A percentile compares a stretch with the other conserved stretches of the same genome.
These are phyloP conservation scores for Solanum chacoense DNA, from an alignment of 305 asterid species.

Conservation along the genomic window DNA sequence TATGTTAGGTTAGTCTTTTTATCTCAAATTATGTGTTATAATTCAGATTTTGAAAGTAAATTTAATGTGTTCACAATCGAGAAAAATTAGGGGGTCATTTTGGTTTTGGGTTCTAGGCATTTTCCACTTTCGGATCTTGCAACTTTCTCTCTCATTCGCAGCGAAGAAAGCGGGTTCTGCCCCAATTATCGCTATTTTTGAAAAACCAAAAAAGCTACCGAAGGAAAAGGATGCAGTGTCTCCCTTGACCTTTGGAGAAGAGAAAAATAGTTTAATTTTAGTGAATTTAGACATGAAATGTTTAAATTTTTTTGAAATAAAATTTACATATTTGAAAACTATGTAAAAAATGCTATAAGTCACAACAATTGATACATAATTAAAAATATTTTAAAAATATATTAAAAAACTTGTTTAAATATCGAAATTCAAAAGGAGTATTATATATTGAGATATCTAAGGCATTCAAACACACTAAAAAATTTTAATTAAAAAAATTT, in stretches of 20 bases:
- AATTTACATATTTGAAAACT: no score
- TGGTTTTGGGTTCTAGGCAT: not conserved
- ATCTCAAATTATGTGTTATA: not conserved
- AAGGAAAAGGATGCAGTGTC: not conserved
- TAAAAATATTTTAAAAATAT: not conserved
- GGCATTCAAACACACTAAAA: no score
- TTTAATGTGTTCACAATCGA: not conserved
- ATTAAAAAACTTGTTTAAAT: not conserved
- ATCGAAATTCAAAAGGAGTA: no score
- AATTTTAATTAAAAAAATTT: no score
- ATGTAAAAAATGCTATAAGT: no score
- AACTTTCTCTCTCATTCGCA: not conserved
- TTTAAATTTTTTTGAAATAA: no score
- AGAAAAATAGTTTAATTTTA: not conserved
- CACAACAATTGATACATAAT: not conserved
- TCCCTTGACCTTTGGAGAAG: not conserved
- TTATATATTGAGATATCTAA: no score
- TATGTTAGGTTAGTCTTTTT: not conserved
- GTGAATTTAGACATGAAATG: not conserved
- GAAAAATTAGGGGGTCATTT: not conserved
- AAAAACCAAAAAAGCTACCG: not conserved
- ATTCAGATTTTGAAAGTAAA: no score
- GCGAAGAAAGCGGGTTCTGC: not conserved
- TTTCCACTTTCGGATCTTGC: not conserved
- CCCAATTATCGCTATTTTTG: not conserved